phyloP scores from a whole-genome alignment of 306 rosid genomes.

The Citrullus colocynthis region DNA sequence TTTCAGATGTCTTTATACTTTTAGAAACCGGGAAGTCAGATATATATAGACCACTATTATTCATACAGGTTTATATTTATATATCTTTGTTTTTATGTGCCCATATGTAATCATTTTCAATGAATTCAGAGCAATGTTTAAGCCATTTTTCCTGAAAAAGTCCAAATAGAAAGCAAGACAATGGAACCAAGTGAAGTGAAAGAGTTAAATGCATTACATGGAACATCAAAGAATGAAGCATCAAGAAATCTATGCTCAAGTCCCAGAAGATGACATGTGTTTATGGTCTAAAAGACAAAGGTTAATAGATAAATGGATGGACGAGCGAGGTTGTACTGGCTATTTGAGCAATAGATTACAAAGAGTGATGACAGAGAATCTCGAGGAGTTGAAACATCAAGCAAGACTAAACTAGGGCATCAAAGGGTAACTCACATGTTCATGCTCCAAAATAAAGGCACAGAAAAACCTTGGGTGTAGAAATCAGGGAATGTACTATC shows the following conservation, averaged over 20 bases:
- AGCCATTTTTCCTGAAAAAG: background rate
- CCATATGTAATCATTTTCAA: background rate
- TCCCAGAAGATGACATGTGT: background rate
- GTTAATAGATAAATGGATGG: background rate
- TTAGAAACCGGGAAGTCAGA: background rate
- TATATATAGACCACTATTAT: background rate
- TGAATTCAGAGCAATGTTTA: background rate
- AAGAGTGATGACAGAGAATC: background rate
- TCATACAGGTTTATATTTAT: background rate
- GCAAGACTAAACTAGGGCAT: background rate
- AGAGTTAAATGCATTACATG: background rate
- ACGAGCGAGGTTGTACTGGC: background rate
- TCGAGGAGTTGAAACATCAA: background rate
- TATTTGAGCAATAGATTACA: background rate
- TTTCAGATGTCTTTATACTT: background rate
- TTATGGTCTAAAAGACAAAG: background rate
- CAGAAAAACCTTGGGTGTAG: background rate
- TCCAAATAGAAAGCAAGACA: background rate
- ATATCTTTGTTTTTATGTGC: background rate
- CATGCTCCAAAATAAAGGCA: background rate
- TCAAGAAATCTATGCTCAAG: background rate
- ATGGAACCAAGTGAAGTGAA: background rate
- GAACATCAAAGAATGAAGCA: background rate
- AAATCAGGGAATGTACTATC: background rate
- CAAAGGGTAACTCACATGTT: background rate